These are phyloP conservation scores for Alternaria sp. DNA, from an alignment of 2,329 filamentous ascomycete species.

Conservation along the genomic window DNA sequence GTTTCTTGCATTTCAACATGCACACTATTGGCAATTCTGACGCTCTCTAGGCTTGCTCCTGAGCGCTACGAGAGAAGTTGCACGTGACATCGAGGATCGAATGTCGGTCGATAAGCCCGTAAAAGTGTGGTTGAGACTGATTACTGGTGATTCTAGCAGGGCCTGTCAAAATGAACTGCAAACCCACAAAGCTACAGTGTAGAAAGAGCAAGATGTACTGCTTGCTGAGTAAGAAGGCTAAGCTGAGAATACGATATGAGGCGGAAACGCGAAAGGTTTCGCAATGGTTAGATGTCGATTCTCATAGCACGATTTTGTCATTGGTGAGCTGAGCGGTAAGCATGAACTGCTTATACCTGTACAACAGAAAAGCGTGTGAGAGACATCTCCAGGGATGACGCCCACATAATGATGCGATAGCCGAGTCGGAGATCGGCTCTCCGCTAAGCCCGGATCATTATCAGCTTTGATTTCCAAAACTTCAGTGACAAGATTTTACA, in stretches of 20 bases:
- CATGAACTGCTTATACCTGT: background rate
- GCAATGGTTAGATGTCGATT: background rate
- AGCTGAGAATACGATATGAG: background rate
- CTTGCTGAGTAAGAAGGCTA: background rate
- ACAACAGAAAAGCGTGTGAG: background rate
- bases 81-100: no score
- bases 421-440: conserved; percentile 23
- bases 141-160: background rate
- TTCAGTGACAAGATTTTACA: background rate
- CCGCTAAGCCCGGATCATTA: conserved; percentile 19
- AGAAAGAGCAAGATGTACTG: background rate
- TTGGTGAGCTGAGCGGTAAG: background rate
- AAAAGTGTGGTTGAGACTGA: no score
- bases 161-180: background rate
- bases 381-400: conserved; percentile 1
- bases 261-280: background rate
- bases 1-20: background rate
- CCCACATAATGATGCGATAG: conserved; percentile 9
- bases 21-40: background rate
- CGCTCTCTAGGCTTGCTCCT: background rate
- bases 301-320: background rate
- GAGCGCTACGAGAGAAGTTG: no score
- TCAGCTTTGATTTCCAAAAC: conserved; percentile 2
- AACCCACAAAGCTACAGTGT: background rate
- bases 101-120: no score